Evolutionary conservation across 179 eudicot species (phyloP).

Genomic region (Beta corolliflora): DNA sequence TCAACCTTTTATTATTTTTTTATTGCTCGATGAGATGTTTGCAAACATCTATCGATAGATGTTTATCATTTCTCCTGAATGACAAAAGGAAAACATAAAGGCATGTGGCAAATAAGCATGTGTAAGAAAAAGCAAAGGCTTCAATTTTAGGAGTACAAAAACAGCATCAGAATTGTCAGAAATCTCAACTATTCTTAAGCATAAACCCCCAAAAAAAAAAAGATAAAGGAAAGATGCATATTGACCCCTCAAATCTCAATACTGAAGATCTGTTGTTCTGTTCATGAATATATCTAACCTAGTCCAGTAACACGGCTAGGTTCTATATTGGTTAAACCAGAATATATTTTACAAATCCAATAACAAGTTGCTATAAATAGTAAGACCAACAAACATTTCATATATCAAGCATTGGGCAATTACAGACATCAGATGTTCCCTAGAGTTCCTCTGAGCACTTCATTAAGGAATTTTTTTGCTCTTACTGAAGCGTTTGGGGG

Average conservation of each 20-base stretch:
- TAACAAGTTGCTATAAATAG: conserved; percentile 10
- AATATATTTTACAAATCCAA: neutral
- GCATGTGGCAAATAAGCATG: neutral
- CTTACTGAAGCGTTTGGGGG: conserved; percentile 25
- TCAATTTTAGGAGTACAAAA: neutral
- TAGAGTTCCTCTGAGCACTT: conserved; percentile 29
- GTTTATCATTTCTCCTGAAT: no score
- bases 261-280: neutral
- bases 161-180: neutral
- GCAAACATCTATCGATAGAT: no score
- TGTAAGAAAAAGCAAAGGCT: neutral
- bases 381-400: neutral
- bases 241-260: neutral
- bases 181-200: neutral
- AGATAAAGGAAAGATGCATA: neutral
- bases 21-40: no score
- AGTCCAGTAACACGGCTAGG: neutral
- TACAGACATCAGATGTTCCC: conserved; percentile 14
- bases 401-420: neutral
- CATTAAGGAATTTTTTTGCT: neutral
- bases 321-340: neutral
- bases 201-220: neutral
- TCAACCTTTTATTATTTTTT: no score
- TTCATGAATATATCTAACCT: neutral
- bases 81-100: neutral